phyloP scores from a whole-genome alignment of 306 rosid species.

The Senna tora region DNA sequence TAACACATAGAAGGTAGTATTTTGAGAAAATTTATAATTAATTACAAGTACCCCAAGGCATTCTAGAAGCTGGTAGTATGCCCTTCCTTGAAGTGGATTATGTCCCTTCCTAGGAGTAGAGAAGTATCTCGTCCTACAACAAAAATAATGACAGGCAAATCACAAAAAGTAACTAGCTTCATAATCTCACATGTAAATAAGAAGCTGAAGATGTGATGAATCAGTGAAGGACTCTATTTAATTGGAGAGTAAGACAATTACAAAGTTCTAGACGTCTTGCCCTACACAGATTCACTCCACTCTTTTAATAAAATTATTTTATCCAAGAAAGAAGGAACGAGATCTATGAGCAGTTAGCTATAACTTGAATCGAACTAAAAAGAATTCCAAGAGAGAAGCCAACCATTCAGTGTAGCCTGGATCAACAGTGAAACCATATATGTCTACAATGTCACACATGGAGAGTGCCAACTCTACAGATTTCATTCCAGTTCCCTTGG shows the following conservation, averaged over 20 bases:
- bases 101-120: constrained; percentile 94
- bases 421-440: constrained; percentile 97
- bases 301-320: not conserved
- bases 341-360: not conserved
- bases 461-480: constrained; percentile 94
- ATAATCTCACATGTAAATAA: constrained; percentile 14
- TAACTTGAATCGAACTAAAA: constrained; percentile 7
- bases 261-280: constrained; percentile 6
- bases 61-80: constrained; percentile 94
- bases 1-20: not conserved
- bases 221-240: constrained; percentile 28
- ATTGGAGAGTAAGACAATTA: constrained; percentile 2
- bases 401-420: constrained; percentile 99
- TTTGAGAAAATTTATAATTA: constrained; percentile 24
- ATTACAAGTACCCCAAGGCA: constrained; percentile 86
- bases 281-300: not conserved
- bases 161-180: constrained; percentile 1
- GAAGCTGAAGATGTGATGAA: constrained; percentile 16
- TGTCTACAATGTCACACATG: constrained; percentile 93
- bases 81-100: constrained; percentile 99
- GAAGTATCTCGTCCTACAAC: constrained; percentile 90
- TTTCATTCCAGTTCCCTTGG: constrained; percentile 99
- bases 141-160: constrained; percentile 18
- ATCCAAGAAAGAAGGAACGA: not conserved
- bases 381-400: constrained; percentile 36